Base-by-base conservation (phyloP, 208 protist species). In the Trypanosoma theileri region DNA sequence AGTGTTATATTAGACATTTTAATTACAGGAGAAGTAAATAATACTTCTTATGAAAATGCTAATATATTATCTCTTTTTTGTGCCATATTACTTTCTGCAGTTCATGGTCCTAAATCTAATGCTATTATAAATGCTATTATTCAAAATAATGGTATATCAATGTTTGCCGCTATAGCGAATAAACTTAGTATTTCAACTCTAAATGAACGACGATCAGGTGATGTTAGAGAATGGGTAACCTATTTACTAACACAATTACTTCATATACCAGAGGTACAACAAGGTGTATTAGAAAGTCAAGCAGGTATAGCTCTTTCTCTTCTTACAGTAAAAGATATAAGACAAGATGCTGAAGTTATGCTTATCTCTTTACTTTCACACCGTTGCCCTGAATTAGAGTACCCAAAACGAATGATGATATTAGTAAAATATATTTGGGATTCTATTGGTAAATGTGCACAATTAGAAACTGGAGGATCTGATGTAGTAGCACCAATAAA, bases 391-490 rank as follows among this genome's bases (percentile, higher is more conserved):
- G 59, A 58, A 16, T 41, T 8, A 1, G 58, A 66, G 35, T 81
- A 84, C 60, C 41, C 54, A 41, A 16, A 55, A 60, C 59, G 63
- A 6, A 75, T 87, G 77, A 46, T 21, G 53, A 61, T 55, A 21
- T 40, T 87, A 19, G 71, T 66, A 41, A 45, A 72, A 45, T 55
- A 50, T 53, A 67, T 66, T 12, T 84, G 81, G 81, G 71, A 71
- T 8, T 50, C 44, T 31, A n/a, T 87, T 44, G 24, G 59, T 54
- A 56, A 76, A 28, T 84, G 71, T 60, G 64, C 70, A 17, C 55
- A 71, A 21, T 58, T 79, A 9, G 60, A 69, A 14, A 31, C 0
- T 17, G 57, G 35, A 31, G 17, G 17, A 22, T 35, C 59, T 22
- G 8, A 21, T 52, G 17, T 42, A 19, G 16, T 35, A 7, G 16